Evolutionary conservation across 768 basidiomycete genomes (phyloP), one percentile per base, ranked within the genome.

Genomic region (Hydnum rufescens): DNA sequence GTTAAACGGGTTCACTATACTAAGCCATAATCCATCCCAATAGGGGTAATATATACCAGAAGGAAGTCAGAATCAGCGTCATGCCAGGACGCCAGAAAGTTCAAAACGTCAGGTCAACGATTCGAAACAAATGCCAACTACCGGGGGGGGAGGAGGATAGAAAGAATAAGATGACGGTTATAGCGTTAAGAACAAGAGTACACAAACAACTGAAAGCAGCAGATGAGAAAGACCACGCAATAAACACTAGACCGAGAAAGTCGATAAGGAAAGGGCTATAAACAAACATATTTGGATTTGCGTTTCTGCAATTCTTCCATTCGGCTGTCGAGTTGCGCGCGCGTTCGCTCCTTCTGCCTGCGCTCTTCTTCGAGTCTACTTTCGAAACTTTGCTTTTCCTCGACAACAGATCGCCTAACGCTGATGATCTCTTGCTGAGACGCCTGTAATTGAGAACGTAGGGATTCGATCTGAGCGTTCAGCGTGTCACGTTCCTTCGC

Each of bases 261-360:
- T 39, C 36, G 44, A 16, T 13, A 47, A 16, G 44, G 44, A 8
- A 25, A 47, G 25, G 25, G 25, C 32, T 71, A 89, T 65, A 89
- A 73, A 66, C 86, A 89, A 51, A 80, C 82, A 65, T 88, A 93
- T 68, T 92, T 93, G 57, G 85, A 88, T 70, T 88, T 90, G 55
- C 84, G 80, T 68, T 74, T 75, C 56, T 74, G 69, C 39, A 88
- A 68, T 60, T 90, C 89, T 53, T 87, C 84, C 79, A 88, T 81
- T 57, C 89, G 78, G 18, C 74, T 73, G 63, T 92, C 88, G 28
- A 92, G 75, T 64, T 89, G 87, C 56, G 80, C 79, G 49, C 86
- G 78, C 49, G 78, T 82, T 25, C 86, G 81, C 64, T 92, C 88
- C 67, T 87, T 89, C n/a, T 76, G 81, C 60, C 74, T 75, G 51